A percentile compares a stretch with the other conserved stretches of the same genome.
phyloP scores from a whole-genome alignment of 2,329 filamentous ascomycete species.

The Colletotrichum euphorbiae region DNA sequence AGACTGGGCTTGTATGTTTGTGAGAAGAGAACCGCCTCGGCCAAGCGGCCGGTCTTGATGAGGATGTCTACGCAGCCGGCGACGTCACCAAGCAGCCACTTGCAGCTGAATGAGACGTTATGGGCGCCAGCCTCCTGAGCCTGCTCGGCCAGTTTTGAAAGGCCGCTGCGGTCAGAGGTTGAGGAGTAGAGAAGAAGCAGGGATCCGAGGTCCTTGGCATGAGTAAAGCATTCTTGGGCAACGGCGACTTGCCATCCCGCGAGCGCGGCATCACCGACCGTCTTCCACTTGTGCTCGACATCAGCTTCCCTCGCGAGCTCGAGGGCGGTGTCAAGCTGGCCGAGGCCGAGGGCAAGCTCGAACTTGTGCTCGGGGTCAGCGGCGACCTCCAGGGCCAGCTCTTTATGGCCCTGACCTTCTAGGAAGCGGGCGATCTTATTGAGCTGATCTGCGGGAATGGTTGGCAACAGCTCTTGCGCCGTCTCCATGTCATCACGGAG shows the following conservation, averaged over 20 bases:
- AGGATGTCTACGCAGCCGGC: conserved; percentile 85
- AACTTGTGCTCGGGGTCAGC: conserved; percentile 98
- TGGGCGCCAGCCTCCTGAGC: conserved; percentile 83
- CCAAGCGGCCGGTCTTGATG: conserved; percentile 79
- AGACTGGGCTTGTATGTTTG: conserved; percentile 95
- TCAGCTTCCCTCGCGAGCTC: conserved; percentile 86
- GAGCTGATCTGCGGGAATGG: conserved; percentile 91
- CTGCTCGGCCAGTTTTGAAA: conserved; percentile 77
- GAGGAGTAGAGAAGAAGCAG: conserved; percentile 89
- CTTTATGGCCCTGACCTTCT: conserved; percentile 97
- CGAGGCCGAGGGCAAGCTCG: conserved; percentile 86
- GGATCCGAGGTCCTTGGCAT: conserved; percentile 91
- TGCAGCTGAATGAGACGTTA: conserved; percentile 92
- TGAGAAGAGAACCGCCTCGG: conserved; percentile 90
- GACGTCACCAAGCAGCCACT: conserved; percentile 88
- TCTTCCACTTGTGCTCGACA: conserved; percentile 98
- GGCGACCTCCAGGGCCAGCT: conserved; percentile 92
- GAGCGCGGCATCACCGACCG: conserved; percentile 91
- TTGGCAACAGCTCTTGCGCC: conserved; percentile 84
- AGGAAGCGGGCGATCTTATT: conserved; percentile 99
- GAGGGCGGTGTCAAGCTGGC: conserved; percentile 85
- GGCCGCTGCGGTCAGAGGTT: conserved; percentile 80
- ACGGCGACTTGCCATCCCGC: conserved; percentile 86
- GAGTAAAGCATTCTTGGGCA: conserved; percentile 91
- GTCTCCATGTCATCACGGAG: conserved; percentile 93